Conservation (phyloP, 441 rosid species). For the Raphanus hybrid region DNA sequence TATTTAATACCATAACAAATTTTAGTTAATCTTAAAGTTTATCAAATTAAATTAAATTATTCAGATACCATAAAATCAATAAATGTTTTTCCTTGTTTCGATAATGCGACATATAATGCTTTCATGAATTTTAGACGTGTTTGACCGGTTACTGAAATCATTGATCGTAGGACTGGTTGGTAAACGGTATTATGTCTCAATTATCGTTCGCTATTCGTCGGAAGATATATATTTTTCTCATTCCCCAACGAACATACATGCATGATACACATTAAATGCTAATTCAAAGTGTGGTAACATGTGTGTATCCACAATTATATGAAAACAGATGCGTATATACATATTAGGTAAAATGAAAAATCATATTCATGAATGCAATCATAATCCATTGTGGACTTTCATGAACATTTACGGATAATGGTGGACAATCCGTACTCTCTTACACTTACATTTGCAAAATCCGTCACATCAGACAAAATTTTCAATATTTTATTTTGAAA, state of each 20-base stretch:
- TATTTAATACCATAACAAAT: background rate
- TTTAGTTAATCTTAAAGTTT: background rate
- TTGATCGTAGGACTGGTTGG: background rate
- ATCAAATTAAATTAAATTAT: background rate
- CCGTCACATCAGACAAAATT: constrained; percentile 10
- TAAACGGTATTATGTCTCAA: background rate
- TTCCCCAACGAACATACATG: background rate
- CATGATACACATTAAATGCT: background rate
- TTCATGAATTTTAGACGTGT: background rate
- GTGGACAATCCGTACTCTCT: constrained; percentile 22
- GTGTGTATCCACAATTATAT: background rate
- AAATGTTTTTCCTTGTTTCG: background rate
- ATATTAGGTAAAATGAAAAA: background rate
- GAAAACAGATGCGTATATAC: background rate
- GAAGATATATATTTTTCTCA: background rate
- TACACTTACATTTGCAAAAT: background rate
- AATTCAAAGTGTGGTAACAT: background rate
- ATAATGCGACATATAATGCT: background rate
- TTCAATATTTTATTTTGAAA: background rate
- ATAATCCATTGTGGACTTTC: background rate
- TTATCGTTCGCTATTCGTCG: background rate
- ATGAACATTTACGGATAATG: background rate
- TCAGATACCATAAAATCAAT: background rate
- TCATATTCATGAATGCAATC: background rate
- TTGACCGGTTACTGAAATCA: background rate